Evolutionary conservation across 495 filamentous ascomycete genomes (phyloP).

Genomic region (Talaromyces adpressus): DNA sequence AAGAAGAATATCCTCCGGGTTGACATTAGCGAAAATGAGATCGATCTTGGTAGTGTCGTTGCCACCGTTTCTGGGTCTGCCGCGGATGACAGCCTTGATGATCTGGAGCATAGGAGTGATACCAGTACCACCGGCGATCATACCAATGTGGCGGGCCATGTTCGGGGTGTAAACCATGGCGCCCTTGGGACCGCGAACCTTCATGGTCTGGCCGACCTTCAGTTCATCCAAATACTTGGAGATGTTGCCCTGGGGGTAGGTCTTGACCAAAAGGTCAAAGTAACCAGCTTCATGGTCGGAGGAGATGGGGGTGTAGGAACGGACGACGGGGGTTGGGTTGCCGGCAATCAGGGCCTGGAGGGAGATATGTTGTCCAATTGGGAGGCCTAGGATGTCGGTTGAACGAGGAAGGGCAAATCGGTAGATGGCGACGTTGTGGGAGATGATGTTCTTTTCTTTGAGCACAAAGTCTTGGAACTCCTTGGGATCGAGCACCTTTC

Average conservation of each 20-base stretch:
- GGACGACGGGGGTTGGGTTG: conserved; percentile 77
- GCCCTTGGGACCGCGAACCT: conserved; percentile 87
- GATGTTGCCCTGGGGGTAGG: conserved; percentile 95
- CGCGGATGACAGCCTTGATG: conserved; percentile 80
- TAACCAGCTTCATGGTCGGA: conserved; percentile 87
- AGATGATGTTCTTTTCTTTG: conserved; percentile 84
- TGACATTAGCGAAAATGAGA: conserved; percentile 94
- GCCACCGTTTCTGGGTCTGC: conserved; percentile 56
- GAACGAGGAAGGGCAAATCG: conserved; percentile 75
- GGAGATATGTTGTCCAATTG: conserved; percentile 98
- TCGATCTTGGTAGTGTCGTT: conserved; percentile 85
- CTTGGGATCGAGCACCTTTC: conserved; percentile 79
- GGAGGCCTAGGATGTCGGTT: conserved; percentile 82
- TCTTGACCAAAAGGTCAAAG: conserved; percentile 96
- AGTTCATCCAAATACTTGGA: conserved; percentile 80
- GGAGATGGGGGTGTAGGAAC: conserved; percentile 94
- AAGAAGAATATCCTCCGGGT: conserved; percentile 83
- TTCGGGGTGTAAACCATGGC: conserved; percentile 95
- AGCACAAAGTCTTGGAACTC: conserved; percentile 85
- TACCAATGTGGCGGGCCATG: conserved; percentile 89
- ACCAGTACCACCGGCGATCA: conserved; percentile 96
- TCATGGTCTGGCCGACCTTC: conserved; percentile 77
- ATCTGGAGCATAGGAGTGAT: conserved; percentile 99
- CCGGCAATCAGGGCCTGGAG: conserved; percentile 76
- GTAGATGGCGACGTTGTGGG: conserved; percentile 98